phyloP scores from a whole-genome alignment of 78 protist species.

The Dictyostelium firmibasis region DNA sequence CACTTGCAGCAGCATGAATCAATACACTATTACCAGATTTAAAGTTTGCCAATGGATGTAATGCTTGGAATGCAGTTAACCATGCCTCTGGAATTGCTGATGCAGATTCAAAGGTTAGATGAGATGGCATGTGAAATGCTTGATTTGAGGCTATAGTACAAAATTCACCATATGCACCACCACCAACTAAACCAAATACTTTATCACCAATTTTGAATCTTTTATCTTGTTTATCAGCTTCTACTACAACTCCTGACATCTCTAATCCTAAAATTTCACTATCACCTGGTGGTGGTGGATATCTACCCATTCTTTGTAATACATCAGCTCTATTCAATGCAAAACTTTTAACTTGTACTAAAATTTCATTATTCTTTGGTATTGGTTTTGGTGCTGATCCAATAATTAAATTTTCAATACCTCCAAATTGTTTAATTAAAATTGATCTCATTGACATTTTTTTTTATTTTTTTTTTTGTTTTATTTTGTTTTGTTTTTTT shows the following conservation, averaged over 20 bases:
- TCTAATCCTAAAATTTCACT: conserved; percentile 75
- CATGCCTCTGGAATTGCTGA: conserved; percentile 88
- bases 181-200: conserved; percentile 59
- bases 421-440: conserved; percentile 70
- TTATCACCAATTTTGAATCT: conserved; percentile 40
- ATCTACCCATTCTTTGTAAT: conserved; percentile 72
- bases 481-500: no score
- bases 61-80: conserved; percentile 85
- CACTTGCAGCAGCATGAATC: conserved; percentile 87
- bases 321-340: conserved; percentile 78
- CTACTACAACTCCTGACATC: conserved; percentile 57
- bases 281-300: conserved; percentile 86
- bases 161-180: conserved; percentile 50
- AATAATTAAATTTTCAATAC: conserved; percentile 51
- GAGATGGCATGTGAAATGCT: conserved; percentile 51
- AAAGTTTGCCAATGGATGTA: conserved; percentile 43
- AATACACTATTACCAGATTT: conserved; percentile 43
- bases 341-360: conserved; percentile 45
- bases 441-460: conserved; percentile 67
- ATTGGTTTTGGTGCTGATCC: conserved; percentile 28
- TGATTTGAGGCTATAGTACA: conserved; percentile 18
- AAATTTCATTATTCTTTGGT: conserved; percentile 41
- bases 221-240: background rate
- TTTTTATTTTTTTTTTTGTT: background rate
- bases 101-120: conserved; percentile 68